Base-by-base conservation (phyloP, 805 yeast species). In the Candida taoyuanica region DNA sequence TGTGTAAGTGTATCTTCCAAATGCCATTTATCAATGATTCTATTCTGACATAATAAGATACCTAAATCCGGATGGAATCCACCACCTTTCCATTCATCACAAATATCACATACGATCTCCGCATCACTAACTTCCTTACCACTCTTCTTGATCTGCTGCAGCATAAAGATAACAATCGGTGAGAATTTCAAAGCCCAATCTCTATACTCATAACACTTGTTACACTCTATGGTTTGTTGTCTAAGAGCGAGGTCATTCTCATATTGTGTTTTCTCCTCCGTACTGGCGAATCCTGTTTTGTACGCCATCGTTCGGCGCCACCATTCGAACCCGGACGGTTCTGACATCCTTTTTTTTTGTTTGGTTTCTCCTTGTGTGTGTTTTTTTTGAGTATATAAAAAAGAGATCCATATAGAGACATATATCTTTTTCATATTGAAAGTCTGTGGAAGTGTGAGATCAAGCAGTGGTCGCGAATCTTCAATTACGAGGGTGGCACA, bases 61-160 rank as follows among this genome's bases (percentile, higher is more conserved):
- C 98, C 98, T 30, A 76, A 59, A 27, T 86, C 84, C 0, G 98
- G 97, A 56, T 89, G 87, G 60, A 83, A 93, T 3, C 98, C 98
- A 31, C 98, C 98, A 27, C 87, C 81, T 52, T 80, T 76, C 64
- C 73, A 69, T 44, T 85, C 95, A 46, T 83, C 86, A 60, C 98
- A 93, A 8, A 73, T 73, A 37, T 78, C 93, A 59, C 98, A 93
- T 13, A 76, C 67, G 37, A 91, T 77, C 49, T 81, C 78, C 19
- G 58, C 51, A 13, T 64, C 60, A 38, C 63, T 59, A 29, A 79
- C 59, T 14, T 70, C 68, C 9, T 76, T 80, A n/a, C 74, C 74
- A 7, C 34, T 29, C 50, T 84, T 81, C 29, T 72, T 71, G 33
- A 93, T 80, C 56, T 89, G 88, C 38, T 87, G 88, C 50, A 78